Evolutionary conservation across 257 asterid species (phyloP).

Genomic region (Ballota nigra): DNA sequence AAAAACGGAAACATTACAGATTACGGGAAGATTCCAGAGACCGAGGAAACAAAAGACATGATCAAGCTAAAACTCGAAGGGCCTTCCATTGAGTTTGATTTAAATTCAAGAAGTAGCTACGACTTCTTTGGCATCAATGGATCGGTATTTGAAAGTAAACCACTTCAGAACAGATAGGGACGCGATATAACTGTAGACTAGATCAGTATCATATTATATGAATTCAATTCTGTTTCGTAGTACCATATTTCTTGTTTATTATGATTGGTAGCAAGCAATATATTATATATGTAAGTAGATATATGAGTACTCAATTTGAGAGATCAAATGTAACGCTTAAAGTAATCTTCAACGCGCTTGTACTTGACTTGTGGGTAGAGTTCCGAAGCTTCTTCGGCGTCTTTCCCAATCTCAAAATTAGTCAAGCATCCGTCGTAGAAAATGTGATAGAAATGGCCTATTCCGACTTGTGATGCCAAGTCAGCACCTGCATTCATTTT

Average conservation of each 20-base stretch:
- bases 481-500: constrained; percentile 38
- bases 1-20: constrained; percentile 32
- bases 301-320: neutral
- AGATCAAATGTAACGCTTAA: constrained; percentile 44
- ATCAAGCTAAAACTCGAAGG: constrained; percentile 50
- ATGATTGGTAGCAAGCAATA: neutral
- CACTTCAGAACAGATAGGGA: constrained; percentile 31
- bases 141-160: constrained; percentile 36
- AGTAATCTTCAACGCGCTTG: constrained; percentile 52
- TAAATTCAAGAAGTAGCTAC: constrained; percentile 61
- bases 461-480: constrained; percentile 53
- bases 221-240: neutral
- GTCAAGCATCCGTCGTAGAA: constrained; percentile 81
- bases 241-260: neutral
- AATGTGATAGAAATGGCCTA: constrained; percentile 78
- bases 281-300: neutral
- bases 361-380: constrained; percentile 74
- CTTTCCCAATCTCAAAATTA: constrained; percentile 64
- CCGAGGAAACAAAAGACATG: constrained; percentile 29
- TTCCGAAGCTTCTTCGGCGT: constrained; percentile 67
- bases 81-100: constrained; percentile 56
- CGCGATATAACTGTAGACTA: neutral
- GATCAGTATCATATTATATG: constrained; percentile 18
- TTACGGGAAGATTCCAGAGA: constrained; percentile 19
- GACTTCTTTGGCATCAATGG: constrained; percentile 57